phyloP scores from a whole-genome alignment of 2,329 filamentous ascomycete species.

The Pseudocercospora pini-densiflorae region DNA sequence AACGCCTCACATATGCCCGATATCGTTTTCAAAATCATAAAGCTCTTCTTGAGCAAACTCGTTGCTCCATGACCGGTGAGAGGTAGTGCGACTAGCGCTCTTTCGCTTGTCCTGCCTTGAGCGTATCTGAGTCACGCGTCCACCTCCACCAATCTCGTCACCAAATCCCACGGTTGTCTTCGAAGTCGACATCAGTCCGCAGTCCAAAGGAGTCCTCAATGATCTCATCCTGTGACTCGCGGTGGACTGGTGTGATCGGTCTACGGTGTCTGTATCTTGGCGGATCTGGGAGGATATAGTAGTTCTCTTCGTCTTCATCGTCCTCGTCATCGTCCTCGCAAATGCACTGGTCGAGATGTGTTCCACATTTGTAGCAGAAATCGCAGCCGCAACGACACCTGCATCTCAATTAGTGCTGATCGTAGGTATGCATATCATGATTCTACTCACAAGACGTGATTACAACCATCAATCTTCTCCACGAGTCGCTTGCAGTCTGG shows the following conservation, averaged over 20 bases:
- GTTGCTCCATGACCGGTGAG: neutral
- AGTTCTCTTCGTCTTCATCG: conserved; percentile 11
- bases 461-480: conserved; percentile 23
- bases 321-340: conserved; percentile 17
- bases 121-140: neutral
- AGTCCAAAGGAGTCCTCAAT: conserved; percentile 17
- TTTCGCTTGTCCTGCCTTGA: neutral
- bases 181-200: conserved; percentile 1
- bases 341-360: conserved; percentile 8
- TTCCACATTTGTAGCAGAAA: conserved; percentile 23
- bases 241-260: conserved; percentile 1
- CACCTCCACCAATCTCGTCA: neutral
- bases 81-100: neutral
- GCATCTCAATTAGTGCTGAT: neutral
- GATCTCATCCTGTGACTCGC: conserved; percentile 17
- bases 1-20: neutral
- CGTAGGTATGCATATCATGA: neutral
- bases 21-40: neutral
- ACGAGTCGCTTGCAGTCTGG: conserved; percentile 20
- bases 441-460: conserved; percentile 22
- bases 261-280: neutral
- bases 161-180: neutral
- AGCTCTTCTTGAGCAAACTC: neutral
- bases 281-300: neutral
- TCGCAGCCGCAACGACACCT: conserved; percentile 17